A percentile compares a stretch with the other conserved stretches of the same genome.
These are phyloP conservation scores for Lactifluus rugatus DNA, from an alignment of 768 basidiomycete species.

Conservation along the genomic window DNA sequence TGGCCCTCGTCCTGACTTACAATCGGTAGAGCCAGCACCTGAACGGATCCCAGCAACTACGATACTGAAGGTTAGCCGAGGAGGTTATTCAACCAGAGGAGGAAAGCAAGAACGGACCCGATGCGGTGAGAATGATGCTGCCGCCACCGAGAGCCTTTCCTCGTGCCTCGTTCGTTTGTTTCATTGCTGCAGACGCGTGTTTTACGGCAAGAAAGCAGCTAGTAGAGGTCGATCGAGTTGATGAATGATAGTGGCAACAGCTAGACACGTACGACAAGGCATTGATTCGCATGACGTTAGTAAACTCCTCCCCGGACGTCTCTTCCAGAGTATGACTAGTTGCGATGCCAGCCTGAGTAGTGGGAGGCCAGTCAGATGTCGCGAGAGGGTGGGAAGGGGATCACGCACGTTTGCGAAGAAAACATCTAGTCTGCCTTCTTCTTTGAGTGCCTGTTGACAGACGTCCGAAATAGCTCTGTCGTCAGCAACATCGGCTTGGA, in stretches of 20 bases:
- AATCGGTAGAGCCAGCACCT: constrained; percentile 75
- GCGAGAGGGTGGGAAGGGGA: background rate
- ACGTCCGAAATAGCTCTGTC: constrained; percentile 55
- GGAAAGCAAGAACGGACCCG: constrained; percentile 37
- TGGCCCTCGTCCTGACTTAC: constrained; percentile 34
- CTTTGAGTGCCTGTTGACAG: constrained; percentile 62
- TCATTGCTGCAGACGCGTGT: constrained; percentile 77
- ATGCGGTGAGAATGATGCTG: constrained; percentile 83
- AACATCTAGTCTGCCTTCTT: constrained; percentile 82
- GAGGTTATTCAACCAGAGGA: background rate
- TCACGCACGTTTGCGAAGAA: constrained; percentile 86
- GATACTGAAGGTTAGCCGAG: background rate
- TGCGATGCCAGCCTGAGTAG: constrained; percentile 55
- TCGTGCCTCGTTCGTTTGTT: constrained; percentile 47
- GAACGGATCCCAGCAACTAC: constrained; percentile 74
- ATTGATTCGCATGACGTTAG: constrained; percentile 73
- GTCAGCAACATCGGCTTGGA: constrained; percentile 79
- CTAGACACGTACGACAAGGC: constrained; percentile 38
- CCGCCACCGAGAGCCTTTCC: constrained; percentile 66
- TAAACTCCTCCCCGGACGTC: constrained; percentile 55
- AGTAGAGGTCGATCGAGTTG: background rate
- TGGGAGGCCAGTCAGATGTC: background rate
- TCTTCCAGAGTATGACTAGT: constrained; percentile 37
- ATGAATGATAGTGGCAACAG: background rate
- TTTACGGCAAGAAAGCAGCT: constrained; percentile 90